Evolutionary conservation across 2,329 filamentous ascomycete species (phyloP).

Genomic region (Colletotrichum scovillei): DNA sequence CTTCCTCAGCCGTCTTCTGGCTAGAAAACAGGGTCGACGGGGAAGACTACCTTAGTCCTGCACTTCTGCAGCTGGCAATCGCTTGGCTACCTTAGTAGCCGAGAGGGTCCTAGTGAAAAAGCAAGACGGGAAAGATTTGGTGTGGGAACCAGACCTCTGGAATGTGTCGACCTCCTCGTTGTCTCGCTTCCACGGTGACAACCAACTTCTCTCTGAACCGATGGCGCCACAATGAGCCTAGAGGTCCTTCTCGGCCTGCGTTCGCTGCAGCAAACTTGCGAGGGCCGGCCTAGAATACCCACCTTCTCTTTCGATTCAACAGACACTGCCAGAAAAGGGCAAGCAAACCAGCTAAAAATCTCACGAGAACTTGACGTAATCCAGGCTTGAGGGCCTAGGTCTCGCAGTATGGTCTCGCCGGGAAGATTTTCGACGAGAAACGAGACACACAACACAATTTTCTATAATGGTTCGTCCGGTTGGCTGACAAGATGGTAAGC

Average conservation of each 20-base stretch:
- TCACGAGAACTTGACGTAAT: constrained; percentile 1
- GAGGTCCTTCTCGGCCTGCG: constrained; percentile 16
- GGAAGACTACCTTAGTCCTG: neutral
- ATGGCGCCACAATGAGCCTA: constrained; percentile 13
- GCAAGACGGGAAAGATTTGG: constrained; percentile 14
- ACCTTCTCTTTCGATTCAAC: neutral
- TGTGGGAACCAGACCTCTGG: constrained; percentile 22
- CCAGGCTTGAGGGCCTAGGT: neutral
- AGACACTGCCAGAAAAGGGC: neutral
- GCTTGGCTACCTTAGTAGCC: constrained; percentile 3
- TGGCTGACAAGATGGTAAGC: neutral
- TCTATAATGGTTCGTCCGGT: neutral
- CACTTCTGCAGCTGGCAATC: constrained; percentile 8
- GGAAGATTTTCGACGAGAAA: neutral
- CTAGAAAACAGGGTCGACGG: neutral
- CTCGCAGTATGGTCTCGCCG: neutral
- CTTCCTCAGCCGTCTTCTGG: neutral
- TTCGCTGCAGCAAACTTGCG: neutral
- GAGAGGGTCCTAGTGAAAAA: constrained; percentile 13
- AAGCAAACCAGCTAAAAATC: neutral
- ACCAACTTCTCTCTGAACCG: constrained; percentile 6
- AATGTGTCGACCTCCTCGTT: constrained; percentile 24
- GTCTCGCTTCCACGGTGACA: constrained; percentile 34
- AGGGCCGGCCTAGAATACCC: constrained; percentile 13
- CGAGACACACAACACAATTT: neutral